Evolutionary conservation across 2,329 filamentous ascomycete genomes (phyloP).

Genomic region (Aspergillus pseudoglaucus): DNA sequence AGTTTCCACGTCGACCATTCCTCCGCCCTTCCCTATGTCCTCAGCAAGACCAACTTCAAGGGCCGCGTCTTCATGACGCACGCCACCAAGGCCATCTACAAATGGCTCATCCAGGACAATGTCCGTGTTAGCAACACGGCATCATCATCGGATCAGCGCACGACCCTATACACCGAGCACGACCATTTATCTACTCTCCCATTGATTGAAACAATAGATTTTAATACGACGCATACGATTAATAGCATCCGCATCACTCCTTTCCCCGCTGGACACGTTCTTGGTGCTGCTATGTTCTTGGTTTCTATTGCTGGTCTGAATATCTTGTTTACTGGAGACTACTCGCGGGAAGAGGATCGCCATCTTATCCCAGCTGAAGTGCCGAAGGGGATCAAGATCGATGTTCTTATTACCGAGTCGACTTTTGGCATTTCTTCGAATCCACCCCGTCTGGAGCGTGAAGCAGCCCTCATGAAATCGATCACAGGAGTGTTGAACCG

Average conservation of each 20-base stretch:
- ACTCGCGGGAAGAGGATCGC: constrained; percentile 89
- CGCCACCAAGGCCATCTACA: constrained; percentile 98
- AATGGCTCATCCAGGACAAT: constrained; percentile 97
- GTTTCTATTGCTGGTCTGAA: constrained; percentile 96
- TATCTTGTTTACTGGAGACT: constrained; percentile 96
- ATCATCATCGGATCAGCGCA: constrained; percentile 56
- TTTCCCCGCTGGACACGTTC: constrained; percentile 94
- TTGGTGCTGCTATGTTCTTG: constrained; percentile 96
- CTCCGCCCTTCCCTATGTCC: constrained; percentile 94
- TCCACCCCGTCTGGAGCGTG: constrained; percentile 81
- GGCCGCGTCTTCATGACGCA: constrained; percentile 99
- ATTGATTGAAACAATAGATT: constrained; percentile 94
- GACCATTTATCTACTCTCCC: constrained; percentile 92
- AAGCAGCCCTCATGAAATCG: constrained; percentile 90
- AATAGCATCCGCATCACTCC: constrained; percentile 95
- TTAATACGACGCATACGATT: constrained; percentile 95
- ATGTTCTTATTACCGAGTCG: constrained; percentile 94
- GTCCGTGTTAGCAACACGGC: constrained; percentile 74
- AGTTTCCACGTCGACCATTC: constrained; percentile 99
- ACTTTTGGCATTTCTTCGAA: constrained; percentile 96
- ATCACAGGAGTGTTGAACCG: constrained; percentile 87
- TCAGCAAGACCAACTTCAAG: constrained; percentile 96
- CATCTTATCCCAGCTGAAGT: constrained; percentile 93
- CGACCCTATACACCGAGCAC: constrained; percentile 81
- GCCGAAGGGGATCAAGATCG: constrained; percentile 80